Evolutionary conservation across 1,284 basidiomycete species (phyloP).

Genomic region (Veloboletus limbatus): DNA sequence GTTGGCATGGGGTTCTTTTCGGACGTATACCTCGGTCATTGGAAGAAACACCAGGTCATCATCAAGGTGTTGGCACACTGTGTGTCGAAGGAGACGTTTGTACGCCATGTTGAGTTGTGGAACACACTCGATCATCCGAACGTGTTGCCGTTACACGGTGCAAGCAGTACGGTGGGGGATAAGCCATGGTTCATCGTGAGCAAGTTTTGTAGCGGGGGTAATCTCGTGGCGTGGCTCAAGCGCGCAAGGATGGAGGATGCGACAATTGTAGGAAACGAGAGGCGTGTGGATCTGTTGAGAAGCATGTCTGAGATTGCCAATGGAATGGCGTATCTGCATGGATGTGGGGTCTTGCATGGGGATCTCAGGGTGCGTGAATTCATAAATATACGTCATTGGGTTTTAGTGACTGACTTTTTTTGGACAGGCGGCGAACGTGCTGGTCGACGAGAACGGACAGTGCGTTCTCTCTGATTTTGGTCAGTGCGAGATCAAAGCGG

Average conservation of each 20-base stretch:
- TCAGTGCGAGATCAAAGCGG: slow-evolving; percentile 73
- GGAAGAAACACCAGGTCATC: slow-evolving; percentile 58
- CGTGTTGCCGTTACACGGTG: slow-evolving; percentile 56
- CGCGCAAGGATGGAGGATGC: slow-evolving; percentile 7
- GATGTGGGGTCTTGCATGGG: slow-evolving; percentile 63
- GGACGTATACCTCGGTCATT: slow-evolving; percentile 65
- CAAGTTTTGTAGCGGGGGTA: slow-evolving; percentile 53
- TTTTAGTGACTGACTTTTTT: not conserved
- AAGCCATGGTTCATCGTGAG: slow-evolving; percentile 71
- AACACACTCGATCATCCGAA: slow-evolving; percentile 49
- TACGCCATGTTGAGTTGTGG: slow-evolving; percentile 53
- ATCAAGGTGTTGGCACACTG: slow-evolving; percentile 52
- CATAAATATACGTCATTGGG: not conserved
- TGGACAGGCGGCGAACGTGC: slow-evolving; percentile 64
- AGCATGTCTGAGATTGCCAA: slow-evolving; percentile 70
- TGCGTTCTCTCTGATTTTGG: slow-evolving; percentile 80
- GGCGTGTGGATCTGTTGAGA: slow-evolving; percentile 47
- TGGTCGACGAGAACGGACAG: slow-evolving; percentile 61
- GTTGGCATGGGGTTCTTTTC: slow-evolving; percentile 70
- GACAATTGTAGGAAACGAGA: not conserved
- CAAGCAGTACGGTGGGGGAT: slow-evolving; percentile 54
- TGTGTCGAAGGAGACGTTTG: slow-evolving; percentile 49
- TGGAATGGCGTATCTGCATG: slow-evolving; percentile 76
- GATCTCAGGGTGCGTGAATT: slow-evolving; percentile 55
- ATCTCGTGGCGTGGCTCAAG: slow-evolving; percentile 40